These are phyloP conservation scores for Lablab purpureus DNA, from an alignment of 306 rosid genomes.

Conservation along the genomic window DNA sequence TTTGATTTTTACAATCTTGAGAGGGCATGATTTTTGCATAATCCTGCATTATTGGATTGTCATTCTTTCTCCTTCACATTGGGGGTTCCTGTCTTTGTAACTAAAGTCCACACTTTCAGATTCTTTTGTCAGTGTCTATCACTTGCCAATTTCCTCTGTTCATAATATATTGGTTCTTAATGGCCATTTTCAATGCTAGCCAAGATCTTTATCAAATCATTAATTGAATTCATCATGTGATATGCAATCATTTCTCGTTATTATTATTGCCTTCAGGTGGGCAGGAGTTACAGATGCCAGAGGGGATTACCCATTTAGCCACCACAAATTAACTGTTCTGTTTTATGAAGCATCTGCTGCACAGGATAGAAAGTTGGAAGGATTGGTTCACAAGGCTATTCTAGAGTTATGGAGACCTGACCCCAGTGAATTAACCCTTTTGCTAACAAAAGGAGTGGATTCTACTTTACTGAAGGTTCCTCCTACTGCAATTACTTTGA, in stretches of 20 bases:
- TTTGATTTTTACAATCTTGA: constrained; percentile 2
- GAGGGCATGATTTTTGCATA: neutral
- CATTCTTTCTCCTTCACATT: constrained; percentile 7
- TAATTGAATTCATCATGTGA: constrained; percentile 16
- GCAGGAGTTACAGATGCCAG: constrained; percentile 91
- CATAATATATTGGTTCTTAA: neutral
- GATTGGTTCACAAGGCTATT: constrained; percentile 98
- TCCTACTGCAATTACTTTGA: constrained; percentile 92
- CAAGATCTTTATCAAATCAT: constrained; percentile 17
- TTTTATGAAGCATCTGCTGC: constrained; percentile 98
- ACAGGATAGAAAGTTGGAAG: constrained; percentile 98
- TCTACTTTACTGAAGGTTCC: constrained; percentile 94
- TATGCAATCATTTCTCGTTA: constrained; percentile 32
- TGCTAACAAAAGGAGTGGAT: constrained; percentile 89
- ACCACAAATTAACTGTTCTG: constrained; percentile 97
- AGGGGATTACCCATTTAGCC: constrained; percentile 99
- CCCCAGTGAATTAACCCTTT: constrained; percentile 90
- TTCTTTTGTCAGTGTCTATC: neutral
- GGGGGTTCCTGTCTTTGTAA: neutral
- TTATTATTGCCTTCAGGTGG: constrained; percentile 75
- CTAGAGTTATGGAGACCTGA: constrained; percentile 98
- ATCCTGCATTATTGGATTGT: neutral
- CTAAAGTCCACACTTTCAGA: neutral
- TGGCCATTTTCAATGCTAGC: constrained; percentile 33
- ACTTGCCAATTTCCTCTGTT: constrained; percentile 27